Conservation (phyloP, 306 rosid genomes). For the Datisca glomerata region DNA sequence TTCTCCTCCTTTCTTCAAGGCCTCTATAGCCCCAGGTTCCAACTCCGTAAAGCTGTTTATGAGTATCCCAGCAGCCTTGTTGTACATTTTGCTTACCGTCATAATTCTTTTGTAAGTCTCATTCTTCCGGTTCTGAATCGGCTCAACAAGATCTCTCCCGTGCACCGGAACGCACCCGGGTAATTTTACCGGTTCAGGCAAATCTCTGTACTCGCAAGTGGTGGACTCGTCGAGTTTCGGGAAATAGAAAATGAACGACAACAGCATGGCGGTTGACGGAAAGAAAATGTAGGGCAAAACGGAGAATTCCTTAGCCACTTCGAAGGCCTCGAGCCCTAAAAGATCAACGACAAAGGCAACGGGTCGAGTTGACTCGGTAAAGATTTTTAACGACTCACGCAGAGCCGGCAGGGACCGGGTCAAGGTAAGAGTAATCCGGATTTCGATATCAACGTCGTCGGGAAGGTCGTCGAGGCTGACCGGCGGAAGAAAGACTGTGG, state of each 20-base stretch:
- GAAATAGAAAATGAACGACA: constrained; percentile 10
- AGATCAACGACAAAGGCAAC: constrained; percentile 12
- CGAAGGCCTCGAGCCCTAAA: constrained; percentile 10
- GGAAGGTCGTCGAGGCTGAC: constrained; percentile 10
- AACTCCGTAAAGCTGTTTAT: constrained; percentile 11
- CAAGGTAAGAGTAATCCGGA: constrained; percentile 12
- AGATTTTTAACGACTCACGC: constrained; percentile 4
- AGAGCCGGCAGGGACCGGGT: constrained; percentile 13
- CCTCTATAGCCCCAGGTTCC: constrained; percentile 12
- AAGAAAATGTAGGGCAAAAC: constrained; percentile 5
- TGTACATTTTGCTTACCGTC: neutral
- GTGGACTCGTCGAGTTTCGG: constrained; percentile 13
- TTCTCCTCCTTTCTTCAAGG: neutral
- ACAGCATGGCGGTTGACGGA: constrained; percentile 3
- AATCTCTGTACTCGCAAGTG: constrained; percentile 9
- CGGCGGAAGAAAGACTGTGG: constrained; percentile 15
- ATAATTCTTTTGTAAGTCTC: neutral
- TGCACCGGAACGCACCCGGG: constrained; percentile 16
- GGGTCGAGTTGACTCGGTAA: constrained; percentile 12
- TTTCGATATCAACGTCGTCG: neutral
- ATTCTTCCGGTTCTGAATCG: constrained; percentile 10
- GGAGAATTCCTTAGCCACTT: constrained; percentile 12
- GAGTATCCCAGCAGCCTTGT: constrained; percentile 13
- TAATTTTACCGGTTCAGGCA: constrained; percentile 10
- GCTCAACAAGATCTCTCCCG: constrained; percentile 1